Conservation (phyloP, 768 basidiomycete species). For the Lentinula sp. region DNA sequence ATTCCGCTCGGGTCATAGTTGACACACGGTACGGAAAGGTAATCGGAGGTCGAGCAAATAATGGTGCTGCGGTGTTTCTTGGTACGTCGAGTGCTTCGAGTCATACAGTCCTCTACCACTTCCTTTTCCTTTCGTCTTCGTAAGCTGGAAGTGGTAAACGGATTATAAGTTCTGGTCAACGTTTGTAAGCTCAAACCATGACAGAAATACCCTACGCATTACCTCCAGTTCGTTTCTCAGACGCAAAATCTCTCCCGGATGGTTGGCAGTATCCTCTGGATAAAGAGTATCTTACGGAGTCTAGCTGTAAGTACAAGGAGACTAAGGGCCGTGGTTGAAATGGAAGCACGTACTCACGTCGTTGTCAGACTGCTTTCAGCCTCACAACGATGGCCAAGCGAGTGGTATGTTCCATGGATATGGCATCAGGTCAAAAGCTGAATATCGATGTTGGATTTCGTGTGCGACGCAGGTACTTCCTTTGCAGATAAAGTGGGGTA, state of each 20-base stretch:
- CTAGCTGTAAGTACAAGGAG: slow-evolving; percentile 36
- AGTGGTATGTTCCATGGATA: slow-evolving; percentile 24
- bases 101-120: neutral
- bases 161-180: too few relatives aligned
- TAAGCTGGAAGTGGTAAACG: neutral
- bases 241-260: slow-evolving; percentile 50
- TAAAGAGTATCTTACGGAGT: slow-evolving; percentile 57
- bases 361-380: slow-evolving; percentile 51
- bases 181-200: neutral
- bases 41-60: slow-evolving; percentile 52
- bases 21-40: slow-evolving; percentile 52
- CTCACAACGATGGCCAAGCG: slow-evolving; percentile 59
- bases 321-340: neutral
- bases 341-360: too few relatives aligned
- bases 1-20: slow-evolving; percentile 35
- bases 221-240: slow-evolving; percentile 57
- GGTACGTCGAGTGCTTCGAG: slow-evolving; percentile 30
- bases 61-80: slow-evolving; percentile 59
- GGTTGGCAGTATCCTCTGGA: slow-evolving; percentile 45
- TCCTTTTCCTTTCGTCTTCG: neutral
- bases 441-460: neutral
- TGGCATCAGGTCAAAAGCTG: neutral
- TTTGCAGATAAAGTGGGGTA: slow-evolving; percentile 59
- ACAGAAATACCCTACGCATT: slow-evolving; percentile 71
- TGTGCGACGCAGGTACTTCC: slow-evolving; percentile 27